Evolutionary conservation across 768 basidiomycete species (phyloP).

Genomic region (Lactarius psammicola): DNA sequence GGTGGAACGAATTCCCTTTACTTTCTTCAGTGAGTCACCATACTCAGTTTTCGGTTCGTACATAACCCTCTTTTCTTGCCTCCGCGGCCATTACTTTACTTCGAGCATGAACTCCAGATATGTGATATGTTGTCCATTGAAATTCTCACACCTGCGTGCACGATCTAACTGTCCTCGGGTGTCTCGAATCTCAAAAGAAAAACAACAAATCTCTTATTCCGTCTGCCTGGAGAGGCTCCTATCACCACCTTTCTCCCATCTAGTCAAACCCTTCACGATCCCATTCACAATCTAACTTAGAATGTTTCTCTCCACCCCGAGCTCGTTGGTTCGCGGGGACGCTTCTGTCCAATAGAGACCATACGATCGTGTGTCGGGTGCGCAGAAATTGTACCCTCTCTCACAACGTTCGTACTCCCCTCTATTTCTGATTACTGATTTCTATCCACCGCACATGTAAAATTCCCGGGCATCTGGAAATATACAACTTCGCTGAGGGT

Average conservation of each 20-base stretch:
- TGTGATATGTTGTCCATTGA: too few relatives aligned
- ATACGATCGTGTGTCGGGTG: conserved; percentile 45
- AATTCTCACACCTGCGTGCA: neutral
- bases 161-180: too few relatives aligned
- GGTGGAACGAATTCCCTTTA: too few relatives aligned
- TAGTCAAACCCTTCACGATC: too few relatives aligned
- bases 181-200: too few relatives aligned
- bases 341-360: conserved; percentile 58
- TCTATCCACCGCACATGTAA: conserved; percentile 22
- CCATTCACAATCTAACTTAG: conserved; percentile 52
- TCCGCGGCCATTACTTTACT: neutral
- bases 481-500: too few relatives aligned
- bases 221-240: conserved; percentile 32
- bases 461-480: conserved; percentile 54
- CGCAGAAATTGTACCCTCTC: conserved; percentile 47
- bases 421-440: conserved; percentile 29
- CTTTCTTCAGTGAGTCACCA: neutral
- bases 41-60: neutral
- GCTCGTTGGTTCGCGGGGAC: conserved; percentile 49
- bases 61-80: neutral
- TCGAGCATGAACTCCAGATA: neutral
- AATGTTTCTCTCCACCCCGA: conserved; percentile 45
- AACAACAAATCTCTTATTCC: too few relatives aligned
- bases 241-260: conserved; percentile 45
- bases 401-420: conserved; percentile 11